Evolutionary conservation across 805 yeast genomes (phyloP).

Genomic region (Komagataella pseudopastoris): DNA sequence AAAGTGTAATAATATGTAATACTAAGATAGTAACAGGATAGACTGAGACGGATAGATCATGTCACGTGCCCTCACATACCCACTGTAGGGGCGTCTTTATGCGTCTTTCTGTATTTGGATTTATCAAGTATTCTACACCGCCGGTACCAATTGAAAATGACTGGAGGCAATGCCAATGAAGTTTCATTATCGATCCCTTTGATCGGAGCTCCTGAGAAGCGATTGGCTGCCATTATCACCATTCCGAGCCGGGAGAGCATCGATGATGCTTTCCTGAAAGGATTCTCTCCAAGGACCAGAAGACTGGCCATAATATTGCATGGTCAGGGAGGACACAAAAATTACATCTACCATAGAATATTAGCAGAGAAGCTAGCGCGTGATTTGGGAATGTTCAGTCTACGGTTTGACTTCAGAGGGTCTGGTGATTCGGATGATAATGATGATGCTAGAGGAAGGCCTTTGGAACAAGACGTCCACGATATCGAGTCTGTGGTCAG

Average conservation of each 20-base stretch:
- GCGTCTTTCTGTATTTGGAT: not conserved
- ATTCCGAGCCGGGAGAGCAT: conserved; percentile 2
- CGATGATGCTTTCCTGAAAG: conserved; percentile 3
- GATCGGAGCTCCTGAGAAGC: not conserved
- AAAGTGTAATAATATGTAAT: not conserved
- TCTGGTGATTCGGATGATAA: conserved; percentile 65
- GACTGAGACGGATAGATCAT: not conserved
- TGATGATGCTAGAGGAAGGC: conserved; percentile 33
- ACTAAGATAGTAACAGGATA: not conserved
- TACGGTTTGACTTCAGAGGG: conserved; percentile 76
- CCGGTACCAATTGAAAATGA: not conserved
- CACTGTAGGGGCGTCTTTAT: too few species aligned
- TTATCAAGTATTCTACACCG: not conserved
- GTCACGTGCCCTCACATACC: not conserved
- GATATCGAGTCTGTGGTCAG: conserved; percentile 43
- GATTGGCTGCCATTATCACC: conserved; percentile 4
- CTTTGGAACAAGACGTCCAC: conserved; percentile 47
- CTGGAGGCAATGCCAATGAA: not conserved
- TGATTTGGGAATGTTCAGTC: conserved; percentile 45
- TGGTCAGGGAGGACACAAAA: conserved; percentile 78
- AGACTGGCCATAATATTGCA: conserved; percentile 56
- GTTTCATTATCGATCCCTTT: not conserved
- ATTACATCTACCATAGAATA: conserved; percentile 57
- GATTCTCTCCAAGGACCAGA: conserved; percentile 22
- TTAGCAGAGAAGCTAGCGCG: conserved; percentile 48